These are phyloP conservation scores for Fusarium clavum DNA, from an alignment of 2,329 filamentous ascomycete genomes.

Conservation along the genomic window DNA sequence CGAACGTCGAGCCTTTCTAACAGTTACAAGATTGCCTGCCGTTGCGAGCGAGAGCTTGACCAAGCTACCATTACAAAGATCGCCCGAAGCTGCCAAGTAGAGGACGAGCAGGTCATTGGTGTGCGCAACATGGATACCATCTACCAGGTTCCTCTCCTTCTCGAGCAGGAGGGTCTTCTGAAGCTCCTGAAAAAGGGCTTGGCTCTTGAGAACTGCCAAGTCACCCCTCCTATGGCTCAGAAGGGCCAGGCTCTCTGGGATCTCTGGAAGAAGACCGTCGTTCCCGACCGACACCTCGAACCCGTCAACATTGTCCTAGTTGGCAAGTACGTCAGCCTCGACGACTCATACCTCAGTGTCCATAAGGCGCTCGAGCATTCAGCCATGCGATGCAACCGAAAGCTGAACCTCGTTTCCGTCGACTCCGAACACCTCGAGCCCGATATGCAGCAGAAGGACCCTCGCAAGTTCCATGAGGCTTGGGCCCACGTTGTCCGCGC, in stretches of 20 bases:
- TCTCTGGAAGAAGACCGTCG: conserved; percentile 79
- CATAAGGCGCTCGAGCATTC: conserved; percentile 89
- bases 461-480: conserved; percentile 83
- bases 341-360: conserved; percentile 88
- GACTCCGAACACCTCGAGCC: conserved; percentile 87
- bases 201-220: conserved; percentile 68
- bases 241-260: conserved; percentile 80
- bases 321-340: conserved; percentile 88
- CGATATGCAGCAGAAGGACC: conserved; percentile 68
- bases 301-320: conserved; percentile 86
- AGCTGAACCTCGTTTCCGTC: conserved; percentile 84
- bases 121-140: conserved; percentile 90
- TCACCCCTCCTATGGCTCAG: conserved; percentile 64
- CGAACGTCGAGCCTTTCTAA: conserved; percentile 2
- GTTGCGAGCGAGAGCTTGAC: conserved; percentile 83
- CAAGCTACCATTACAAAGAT: conserved; percentile 85
- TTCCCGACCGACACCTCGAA: conserved; percentile 72
- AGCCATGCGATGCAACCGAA: conserved; percentile 85
- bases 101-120: conserved; percentile 85
- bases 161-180: conserved; percentile 83
- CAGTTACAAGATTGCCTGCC: conserved; percentile 80
- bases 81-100: conserved; percentile 88
- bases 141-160: conserved; percentile 94
- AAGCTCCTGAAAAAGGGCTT: conserved; percentile 74
- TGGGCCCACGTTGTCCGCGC: conserved; percentile 85